Base-by-base conservation (phyloP, 306 rosid genomes). In the Chamaecrista fasciculata region DNA sequence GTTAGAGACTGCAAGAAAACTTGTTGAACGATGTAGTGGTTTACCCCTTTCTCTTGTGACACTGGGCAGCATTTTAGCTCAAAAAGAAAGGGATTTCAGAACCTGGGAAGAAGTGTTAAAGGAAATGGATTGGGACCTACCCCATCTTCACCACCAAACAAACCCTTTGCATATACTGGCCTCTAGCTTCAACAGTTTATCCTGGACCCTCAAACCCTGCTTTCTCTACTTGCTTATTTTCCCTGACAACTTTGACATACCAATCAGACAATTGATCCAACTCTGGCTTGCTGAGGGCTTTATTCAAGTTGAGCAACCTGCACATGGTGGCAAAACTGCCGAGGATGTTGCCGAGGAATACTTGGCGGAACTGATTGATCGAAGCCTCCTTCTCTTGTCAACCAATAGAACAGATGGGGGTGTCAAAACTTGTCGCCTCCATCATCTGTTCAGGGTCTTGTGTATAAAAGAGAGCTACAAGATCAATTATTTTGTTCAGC, bases 281-380 rank as follows among this genome's bases (percentile, higher is more conserved):
- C 1, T 73, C 5, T 73, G 78, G 78, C 23, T 15, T 11, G 46
- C 37, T 1, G 81, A 80, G 28, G 78, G 79, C 11, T 78, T 67
- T 52, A 62, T 73, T 4, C 71, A 50, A 42, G n/a, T n/a, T n/a
- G n/a, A n/a, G n/a, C n/a, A n/a, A n/a, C n/a, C n/a, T n/a, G n/a
- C 48, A 67, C 5, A 21, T 18, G 0, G 73, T 6, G 39, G 12
- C 18, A 72, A 69, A 24, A 40, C 60, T 19, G 26, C 39, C 6
- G 24, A 65, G 46, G 73, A 71, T 1, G 77, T 71, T 26, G 81
- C 73, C 0, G 77, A 77, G 37, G 77, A 71, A 19, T 71, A 71
- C 49, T 64, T 77, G 50, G 48, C 33, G 4, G 73, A 65, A 63
- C 77, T 77, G 37, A 48, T 77, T 37, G 69, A 65, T 56, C 73